Conservation (phyloP, 371 early-diverging fungal species). For the Entomophthora muscae region DNA sequence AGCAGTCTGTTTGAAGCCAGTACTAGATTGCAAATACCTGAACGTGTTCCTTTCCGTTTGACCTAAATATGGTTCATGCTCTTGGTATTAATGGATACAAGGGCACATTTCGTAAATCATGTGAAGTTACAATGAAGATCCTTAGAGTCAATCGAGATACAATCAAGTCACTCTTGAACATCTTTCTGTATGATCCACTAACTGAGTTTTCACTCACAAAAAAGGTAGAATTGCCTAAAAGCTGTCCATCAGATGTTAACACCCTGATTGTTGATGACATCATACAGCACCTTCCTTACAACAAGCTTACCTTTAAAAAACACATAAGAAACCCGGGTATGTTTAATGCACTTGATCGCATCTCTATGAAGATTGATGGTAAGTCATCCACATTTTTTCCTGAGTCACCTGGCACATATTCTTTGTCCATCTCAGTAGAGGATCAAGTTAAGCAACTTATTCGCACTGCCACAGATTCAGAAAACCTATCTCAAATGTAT, state of each 20-base stretch:
- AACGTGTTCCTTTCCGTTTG: constrained; percentile 94
- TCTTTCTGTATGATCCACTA: constrained; percentile 93
- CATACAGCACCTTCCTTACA: neutral
- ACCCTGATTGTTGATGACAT: neutral
- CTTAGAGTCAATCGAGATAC: constrained; percentile 61
- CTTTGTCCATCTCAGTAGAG: neutral
- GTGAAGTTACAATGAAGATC: constrained; percentile 58
- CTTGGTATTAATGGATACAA: constrained; percentile 70
- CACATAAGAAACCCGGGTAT: neutral
- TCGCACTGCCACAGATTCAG: neutral
- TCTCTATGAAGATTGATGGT: neutral
- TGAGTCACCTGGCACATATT: neutral
- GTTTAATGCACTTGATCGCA: neutral
- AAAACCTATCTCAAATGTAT: constrained; percentile 1
- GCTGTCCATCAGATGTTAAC: neutral
- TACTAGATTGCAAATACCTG: constrained; percentile 32
- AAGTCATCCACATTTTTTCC: neutral
- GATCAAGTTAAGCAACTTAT: neutral
- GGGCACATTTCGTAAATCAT: constrained; percentile 64
- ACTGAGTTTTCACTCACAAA: constrained; percentile 30
- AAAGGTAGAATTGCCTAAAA: neutral
- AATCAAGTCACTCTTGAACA: constrained; percentile 75
- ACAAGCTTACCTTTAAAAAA: neutral
- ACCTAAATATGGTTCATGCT: constrained; percentile 90
- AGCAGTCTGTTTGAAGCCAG: constrained; percentile 91